Percentiles rank a stretch among this genome's conserved stretches.
phyloP scores from a whole-genome alignment of 352 stramenopile species.

The Phytophthora idaei region DNA sequence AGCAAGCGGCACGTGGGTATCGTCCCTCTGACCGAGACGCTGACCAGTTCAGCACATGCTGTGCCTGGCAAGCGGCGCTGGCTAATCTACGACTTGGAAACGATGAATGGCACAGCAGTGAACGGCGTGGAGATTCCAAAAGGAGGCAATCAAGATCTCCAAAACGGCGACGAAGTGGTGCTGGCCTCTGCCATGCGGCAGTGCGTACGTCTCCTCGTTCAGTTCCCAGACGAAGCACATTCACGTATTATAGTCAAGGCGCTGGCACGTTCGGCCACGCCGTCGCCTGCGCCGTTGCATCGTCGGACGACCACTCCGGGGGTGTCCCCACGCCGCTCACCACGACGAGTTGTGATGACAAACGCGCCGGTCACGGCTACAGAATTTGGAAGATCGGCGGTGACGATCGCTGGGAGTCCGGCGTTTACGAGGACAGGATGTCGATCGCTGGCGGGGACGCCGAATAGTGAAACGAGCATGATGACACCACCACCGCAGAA shows the following conservation, averaged over 20 bases:
- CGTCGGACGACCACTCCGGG: constrained; percentile 2
- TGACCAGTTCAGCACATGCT: constrained; percentile 6
- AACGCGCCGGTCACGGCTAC: constrained; percentile 14
- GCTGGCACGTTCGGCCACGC: constrained; percentile 14
- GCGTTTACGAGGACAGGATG: constrained; percentile 22
- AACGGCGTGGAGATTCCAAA: constrained; percentile 68
- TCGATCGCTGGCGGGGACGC: constrained; percentile 16
- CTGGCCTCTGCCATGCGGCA: constrained; percentile 71
- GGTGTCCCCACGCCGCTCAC: constrained; percentile 19
- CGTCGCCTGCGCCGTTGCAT: constrained; percentile 18
- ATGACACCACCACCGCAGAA: constrained; percentile 23
- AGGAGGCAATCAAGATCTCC: constrained; percentile 64
- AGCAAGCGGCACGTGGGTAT: constrained; percentile 78
- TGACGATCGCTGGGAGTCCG: constrained; percentile 25
- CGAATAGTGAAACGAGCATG: constrained; percentile 16
- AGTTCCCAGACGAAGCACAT: constrained; percentile 48
- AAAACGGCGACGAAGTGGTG: constrained; percentile 72
- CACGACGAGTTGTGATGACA: constrained; percentile 23
- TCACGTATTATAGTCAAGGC: constrained; percentile 52
- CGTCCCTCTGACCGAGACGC: constrained; percentile 44
- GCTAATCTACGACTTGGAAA: constrained; percentile 82
- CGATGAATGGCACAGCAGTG: constrained; percentile 80
- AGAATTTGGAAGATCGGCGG: constrained; percentile 21
- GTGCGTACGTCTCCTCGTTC: constrained; percentile 56
- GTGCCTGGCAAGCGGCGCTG: constrained; percentile 41